Evolutionary conservation across 495 filamentous ascomycete species (phyloP).

Genomic region (Hyaloscypha hepaticicola): DNA sequence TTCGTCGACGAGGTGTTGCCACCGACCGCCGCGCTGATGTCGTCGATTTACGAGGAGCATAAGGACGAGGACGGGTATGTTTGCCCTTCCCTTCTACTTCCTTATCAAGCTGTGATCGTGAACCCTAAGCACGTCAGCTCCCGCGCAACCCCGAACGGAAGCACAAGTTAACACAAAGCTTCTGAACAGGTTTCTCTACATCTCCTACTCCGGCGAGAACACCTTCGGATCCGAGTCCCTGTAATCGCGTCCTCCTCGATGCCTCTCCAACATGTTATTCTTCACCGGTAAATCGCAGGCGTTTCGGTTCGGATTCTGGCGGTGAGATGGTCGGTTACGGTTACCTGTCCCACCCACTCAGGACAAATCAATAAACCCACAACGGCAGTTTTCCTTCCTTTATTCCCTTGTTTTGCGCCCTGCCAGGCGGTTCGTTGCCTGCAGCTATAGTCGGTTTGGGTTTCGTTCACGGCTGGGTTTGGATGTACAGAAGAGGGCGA

Average conservation of each 20-base stretch:
- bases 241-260: constrained; percentile 14
- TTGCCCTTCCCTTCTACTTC: background rate
- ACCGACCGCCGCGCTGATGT: constrained; percentile 97
- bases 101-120: background rate
- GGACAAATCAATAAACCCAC: background rate
- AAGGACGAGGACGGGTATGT: constrained; percentile 74
- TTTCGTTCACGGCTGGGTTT: background rate
- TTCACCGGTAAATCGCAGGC: constrained; percentile 2
- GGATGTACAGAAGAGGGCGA: background rate
- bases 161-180: background rate
- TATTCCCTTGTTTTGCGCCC: constrained; percentile 7
- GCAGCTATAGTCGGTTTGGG: background rate
- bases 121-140: background rate
- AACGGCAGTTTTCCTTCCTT: constrained; percentile 28
- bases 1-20: constrained; percentile 99
- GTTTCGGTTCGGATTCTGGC: constrained; percentile 14
- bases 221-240: constrained; percentile 67
- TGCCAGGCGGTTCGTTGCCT: background rate
- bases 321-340: constrained; percentile 9
- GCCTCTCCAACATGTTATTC: background rate
- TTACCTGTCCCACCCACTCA: background rate
- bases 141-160: background rate
- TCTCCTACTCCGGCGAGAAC: constrained; percentile 98
- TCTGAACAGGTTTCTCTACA: constrained; percentile 36
- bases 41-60: constrained; percentile 99